These are phyloP conservation scores for Citrullus mucosospermus DNA, from an alignment of 306 rosid species.

Conservation along the genomic window DNA sequence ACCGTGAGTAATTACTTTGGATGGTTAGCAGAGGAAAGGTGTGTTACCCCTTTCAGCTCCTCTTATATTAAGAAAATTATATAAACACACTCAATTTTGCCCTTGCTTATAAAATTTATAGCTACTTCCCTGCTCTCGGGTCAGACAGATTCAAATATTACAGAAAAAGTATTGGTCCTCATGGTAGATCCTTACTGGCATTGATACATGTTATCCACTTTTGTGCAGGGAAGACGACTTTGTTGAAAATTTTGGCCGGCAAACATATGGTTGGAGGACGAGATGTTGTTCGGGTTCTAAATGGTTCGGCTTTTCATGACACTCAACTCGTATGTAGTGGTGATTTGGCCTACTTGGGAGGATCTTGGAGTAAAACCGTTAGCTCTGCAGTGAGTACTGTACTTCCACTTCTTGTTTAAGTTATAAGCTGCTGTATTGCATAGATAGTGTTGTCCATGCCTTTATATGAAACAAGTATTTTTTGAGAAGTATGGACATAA, in stretches of 20 bases:
- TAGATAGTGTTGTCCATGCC: background rate
- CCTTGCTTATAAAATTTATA: background rate
- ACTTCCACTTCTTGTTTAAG: background rate
- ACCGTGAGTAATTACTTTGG: background rate
- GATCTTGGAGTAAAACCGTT: constrained; percentile 83
- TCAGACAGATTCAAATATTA: background rate
- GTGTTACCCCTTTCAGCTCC: background rate
- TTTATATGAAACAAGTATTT: background rate
- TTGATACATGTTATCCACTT: background rate
- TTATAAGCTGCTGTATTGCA: background rate
- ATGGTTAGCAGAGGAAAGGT: background rate
- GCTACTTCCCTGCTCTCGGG: background rate
- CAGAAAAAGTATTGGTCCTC: background rate
- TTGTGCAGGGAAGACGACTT: constrained; percentile 71
- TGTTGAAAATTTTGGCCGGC: constrained; percentile 78
- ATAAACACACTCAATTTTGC: background rate
- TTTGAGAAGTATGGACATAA: background rate
- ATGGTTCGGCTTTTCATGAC: constrained; percentile 80
- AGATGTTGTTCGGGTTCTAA: constrained; percentile 82
- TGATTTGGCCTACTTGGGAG: constrained; percentile 90
- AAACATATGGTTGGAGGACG: constrained; percentile 96
- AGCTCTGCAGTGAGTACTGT: constrained; percentile 66
- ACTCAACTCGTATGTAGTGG: constrained; percentile 75
- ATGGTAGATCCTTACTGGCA: background rate
- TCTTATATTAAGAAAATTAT: background rate